A percentile compares a stretch with the other conserved stretches of the same genome.
Evolutionary conservation across 2,329 filamentous ascomycete species (phyloP).

Genomic region (Didymella pomorum): DNA sequence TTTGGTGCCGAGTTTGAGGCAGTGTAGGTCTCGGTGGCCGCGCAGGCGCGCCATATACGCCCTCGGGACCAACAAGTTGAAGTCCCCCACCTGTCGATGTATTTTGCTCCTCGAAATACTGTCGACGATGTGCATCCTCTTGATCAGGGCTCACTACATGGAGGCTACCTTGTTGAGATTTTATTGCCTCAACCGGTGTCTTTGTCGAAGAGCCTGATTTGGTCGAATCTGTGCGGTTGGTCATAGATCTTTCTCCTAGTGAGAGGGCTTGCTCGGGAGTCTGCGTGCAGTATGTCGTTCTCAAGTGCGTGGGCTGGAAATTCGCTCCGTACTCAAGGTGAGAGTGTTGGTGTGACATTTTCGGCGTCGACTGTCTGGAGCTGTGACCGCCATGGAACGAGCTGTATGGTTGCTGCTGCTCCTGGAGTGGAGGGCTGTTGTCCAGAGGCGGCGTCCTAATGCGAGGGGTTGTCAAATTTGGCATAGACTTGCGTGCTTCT

Average conservation of each 20-base stretch:
- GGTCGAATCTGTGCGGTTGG: background rate
- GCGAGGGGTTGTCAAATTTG: constrained; percentile 13
- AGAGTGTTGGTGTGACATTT: constrained; percentile 3
- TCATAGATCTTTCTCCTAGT: background rate
- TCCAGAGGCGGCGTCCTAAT: constrained; percentile 2
- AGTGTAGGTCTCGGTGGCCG: background rate
- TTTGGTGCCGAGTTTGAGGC: constrained; percentile 10
- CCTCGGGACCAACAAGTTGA: constrained; percentile 1
- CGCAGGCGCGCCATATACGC: background rate
- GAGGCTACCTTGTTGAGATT: constrained; percentile 11
- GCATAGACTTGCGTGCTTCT: constrained; percentile 22
- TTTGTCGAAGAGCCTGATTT: background rate
- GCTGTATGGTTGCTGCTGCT: background rate
- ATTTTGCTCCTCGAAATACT: background rate
- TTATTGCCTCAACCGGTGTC: background rate
- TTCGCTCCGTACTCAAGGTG: constrained; percentile 13
- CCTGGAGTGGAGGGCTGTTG: background rate
- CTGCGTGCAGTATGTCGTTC: background rate
- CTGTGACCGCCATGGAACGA: background rate
- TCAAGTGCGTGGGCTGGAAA: constrained; percentile 1
- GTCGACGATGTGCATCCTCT: background rate
- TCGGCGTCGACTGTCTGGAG: constrained; percentile 6
- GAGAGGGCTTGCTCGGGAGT: no score
- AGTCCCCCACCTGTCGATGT: background rate
- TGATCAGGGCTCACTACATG: background rate